Conservation (phyloP, 768 basidiomycete species). For the Strobilomyces echinocephalus region DNA sequence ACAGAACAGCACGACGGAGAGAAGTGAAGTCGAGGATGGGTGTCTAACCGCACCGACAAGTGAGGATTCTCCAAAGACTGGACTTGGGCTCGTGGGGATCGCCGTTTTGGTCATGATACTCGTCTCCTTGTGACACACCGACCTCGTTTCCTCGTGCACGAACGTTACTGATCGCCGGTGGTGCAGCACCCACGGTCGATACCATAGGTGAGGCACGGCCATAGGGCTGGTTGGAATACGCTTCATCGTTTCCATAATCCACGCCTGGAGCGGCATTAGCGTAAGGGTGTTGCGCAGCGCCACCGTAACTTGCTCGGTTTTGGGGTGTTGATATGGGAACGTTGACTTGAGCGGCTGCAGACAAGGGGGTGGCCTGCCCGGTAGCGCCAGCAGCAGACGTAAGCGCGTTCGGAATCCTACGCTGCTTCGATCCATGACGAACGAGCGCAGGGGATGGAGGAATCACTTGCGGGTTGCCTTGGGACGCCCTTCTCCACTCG, state of each 20-base stretch:
- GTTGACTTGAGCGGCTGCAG: conserved; percentile 69
- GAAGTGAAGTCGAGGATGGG: conserved; percentile 10
- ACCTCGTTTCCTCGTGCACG: conserved; percentile 67
- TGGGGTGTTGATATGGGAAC: conserved; percentile 59
- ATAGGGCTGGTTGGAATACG: conserved; percentile 57
- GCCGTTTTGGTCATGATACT: conserved; percentile 52
- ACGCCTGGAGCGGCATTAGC: conserved; percentile 57
- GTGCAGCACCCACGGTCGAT: conserved; percentile 59
- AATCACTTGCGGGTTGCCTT: conserved; percentile 48
- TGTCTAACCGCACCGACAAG: conserved; percentile 68
- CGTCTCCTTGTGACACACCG: conserved; percentile 58
- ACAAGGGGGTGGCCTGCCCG: conserved; percentile 65
- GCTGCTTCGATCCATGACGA: conserved; percentile 69
- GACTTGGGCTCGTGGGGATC: conserved; percentile 51
- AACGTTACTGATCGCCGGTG: conserved; percentile 68
- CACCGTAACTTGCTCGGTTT: conserved; percentile 40
- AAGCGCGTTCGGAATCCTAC: conserved; percentile 56
- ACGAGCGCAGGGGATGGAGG: conserved; percentile 79
- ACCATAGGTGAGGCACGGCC: conserved; percentile 84
- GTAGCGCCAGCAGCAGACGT: conserved; percentile 47
- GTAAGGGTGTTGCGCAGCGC: conserved; percentile 60
- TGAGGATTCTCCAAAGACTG: conserved; percentile 62
- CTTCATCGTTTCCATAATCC: conserved; percentile 59
- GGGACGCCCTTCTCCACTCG: conserved; percentile 63
- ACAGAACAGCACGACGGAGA: conserved; percentile 18